Percentiles rank a stretch among this genome's conserved stretches.
phyloP scores from a whole-genome alignment of 345 rosid species.

The Luvunga scandens region DNA sequence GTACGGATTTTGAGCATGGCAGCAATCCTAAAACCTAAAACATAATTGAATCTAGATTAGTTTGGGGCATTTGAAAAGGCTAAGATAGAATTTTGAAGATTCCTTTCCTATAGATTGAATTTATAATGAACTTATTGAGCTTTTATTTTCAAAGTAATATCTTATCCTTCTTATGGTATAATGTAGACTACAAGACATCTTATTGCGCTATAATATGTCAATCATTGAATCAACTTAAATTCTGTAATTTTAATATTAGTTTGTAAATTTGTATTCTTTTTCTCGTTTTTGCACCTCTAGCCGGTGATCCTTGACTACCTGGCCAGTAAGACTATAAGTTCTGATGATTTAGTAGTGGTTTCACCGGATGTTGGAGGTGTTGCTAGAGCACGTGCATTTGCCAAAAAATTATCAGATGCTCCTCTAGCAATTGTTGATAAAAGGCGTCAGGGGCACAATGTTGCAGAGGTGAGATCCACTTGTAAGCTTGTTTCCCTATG shows the following conservation, averaged over 20 bases:
- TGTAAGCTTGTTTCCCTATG: not conserved
- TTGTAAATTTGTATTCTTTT: not conserved
- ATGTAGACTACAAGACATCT: not conserved
- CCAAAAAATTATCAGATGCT: constrained; percentile 93
- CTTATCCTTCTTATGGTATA: not conserved
- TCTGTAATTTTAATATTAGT: not conserved
- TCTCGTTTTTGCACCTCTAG: constrained; percentile 34
- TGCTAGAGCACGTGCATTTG: constrained; percentile 93
- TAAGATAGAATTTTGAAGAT: not conserved
- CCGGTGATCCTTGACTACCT: constrained; percentile 97
- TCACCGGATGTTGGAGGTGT: constrained; percentile 99
- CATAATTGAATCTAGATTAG: not conserved
- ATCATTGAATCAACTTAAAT: not conserved
- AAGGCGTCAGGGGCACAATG: constrained; percentile 95
- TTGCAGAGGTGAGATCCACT: constrained; percentile 69
- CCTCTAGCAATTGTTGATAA: constrained; percentile 98
- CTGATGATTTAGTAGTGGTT: constrained; percentile 90
- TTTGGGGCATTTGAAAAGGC: constrained; percentile 9
- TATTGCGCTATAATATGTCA: not conserved
- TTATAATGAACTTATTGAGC: not conserved
- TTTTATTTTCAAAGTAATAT: not conserved
- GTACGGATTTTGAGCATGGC: not conserved
- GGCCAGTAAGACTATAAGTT: constrained; percentile 86
- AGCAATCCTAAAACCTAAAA: not conserved
- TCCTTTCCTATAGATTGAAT: not conserved